A percentile compares a stretch with the other conserved stretches of the same genome.
phyloP scores from a whole-genome alignment of 352 stramenopile species.

The Globisporangium viniferum region DNA sequence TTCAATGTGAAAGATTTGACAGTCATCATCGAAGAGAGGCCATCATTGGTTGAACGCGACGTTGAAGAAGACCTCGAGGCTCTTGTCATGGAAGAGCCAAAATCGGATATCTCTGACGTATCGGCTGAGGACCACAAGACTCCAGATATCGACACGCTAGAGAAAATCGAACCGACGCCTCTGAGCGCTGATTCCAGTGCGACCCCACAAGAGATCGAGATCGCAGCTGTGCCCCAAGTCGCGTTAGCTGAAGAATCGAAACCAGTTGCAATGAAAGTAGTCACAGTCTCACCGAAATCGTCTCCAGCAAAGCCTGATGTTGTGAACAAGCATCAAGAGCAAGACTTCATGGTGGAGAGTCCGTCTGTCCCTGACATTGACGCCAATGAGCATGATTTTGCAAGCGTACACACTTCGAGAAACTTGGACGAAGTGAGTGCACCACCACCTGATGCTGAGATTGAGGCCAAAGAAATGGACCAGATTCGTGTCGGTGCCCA shows the following conservation, averaged over 20 bases:
- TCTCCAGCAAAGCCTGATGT: slow-evolving; percentile 3
- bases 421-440: neutral
- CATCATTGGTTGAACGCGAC: neutral
- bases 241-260: neutral
- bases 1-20: slow-evolving; percentile 12
- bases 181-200: neutral
- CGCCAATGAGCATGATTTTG: neutral
- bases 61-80: neutral
- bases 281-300: slow-evolving; percentile 13
- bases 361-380: neutral
- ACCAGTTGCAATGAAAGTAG: neutral
- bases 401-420: neutral
- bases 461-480: neutral
- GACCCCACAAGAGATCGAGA: neutral
- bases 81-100: slow-evolving; percentile 4
- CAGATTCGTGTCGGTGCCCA: neutral
- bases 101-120: neutral
- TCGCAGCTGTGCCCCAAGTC: neutral
- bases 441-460: neutral
- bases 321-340: neutral
- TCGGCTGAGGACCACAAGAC: slow-evolving; percentile 5
- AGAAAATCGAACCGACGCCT: neutral
- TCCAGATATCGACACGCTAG: neutral
- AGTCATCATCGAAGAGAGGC: slow-evolving; percentile 20
- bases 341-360: neutral